Conservation (phyloP, 2,329 filamentous ascomycete species). For the Talaromyces sp. region DNA sequence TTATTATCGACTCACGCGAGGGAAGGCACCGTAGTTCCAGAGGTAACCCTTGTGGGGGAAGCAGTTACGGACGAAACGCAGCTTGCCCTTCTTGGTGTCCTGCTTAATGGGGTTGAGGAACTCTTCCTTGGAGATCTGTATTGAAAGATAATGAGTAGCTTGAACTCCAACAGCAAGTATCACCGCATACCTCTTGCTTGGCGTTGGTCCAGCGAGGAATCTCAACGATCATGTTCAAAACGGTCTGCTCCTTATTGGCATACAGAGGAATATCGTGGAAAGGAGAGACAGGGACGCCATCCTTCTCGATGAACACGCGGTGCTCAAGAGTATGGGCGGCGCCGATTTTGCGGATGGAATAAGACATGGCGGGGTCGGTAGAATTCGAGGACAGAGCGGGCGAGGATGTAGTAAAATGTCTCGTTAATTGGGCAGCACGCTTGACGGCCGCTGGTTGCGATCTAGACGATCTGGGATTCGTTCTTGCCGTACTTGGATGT, state of each 20-base stretch:
- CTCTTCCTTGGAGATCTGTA: conserved; percentile 96
- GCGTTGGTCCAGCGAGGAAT: conserved; percentile 99
- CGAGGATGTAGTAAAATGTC: conserved; percentile 46
- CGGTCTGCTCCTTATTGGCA: conserved; percentile 90
- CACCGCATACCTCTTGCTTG: conserved; percentile 82
- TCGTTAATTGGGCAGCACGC: conserved; percentile 45
- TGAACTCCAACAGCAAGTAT: not conserved
- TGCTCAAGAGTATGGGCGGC: conserved; percentile 92
- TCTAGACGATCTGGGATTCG: not conserved
- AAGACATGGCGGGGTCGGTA: conserved; percentile 45
- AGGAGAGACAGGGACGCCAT: conserved; percentile 87
- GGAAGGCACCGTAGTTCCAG: conserved; percentile 99
- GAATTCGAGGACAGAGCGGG: conserved; percentile 26
- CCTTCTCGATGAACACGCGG: conserved; percentile 96
- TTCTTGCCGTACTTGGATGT: conserved; percentile 9
- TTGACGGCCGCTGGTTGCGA: conserved; percentile 22
- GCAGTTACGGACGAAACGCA: conserved; percentile 99
- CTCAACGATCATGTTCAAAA: conserved; percentile 99
- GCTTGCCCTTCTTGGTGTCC: conserved; percentile 99
- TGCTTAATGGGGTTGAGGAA: conserved; percentile 99
- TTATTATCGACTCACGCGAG: conserved; percentile 63
- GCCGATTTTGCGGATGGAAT: conserved; percentile 80
- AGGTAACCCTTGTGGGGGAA: conserved; percentile 99
- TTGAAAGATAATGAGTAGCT: not conserved
- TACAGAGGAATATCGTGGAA: conserved; percentile 99